A percentile compares a stretch with the other conserved stretches of the same genome.
These are phyloP conservation scores for Hymenotorrendiella dingleyae DNA, from an alignment of 2,329 filamentous ascomycete species.

Conservation along the genomic window DNA sequence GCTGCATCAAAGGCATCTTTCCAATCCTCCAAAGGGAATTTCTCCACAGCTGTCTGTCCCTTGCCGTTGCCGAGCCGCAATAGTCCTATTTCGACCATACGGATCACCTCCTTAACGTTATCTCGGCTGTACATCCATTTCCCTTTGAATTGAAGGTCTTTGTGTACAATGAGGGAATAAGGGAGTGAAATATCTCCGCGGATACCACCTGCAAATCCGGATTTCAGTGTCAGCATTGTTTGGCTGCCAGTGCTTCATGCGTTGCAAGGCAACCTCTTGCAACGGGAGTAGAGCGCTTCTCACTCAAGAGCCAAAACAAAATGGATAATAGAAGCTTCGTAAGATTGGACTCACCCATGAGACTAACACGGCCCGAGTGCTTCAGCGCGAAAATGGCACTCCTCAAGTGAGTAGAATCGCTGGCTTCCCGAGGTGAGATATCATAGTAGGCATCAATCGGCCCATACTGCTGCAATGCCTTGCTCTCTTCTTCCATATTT, in stretches of 20 bases:
- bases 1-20: not conserved
- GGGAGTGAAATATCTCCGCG: constrained; percentile 27
- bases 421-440: constrained; percentile 37
- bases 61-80: too few relatives aligned
- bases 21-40: not conserved
- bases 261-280: too few relatives aligned
- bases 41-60: constrained; percentile 2
- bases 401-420: constrained; percentile 36
- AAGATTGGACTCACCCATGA: too few relatives aligned
- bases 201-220: too few relatives aligned
- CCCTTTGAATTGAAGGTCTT: constrained; percentile 34
- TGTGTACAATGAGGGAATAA: constrained; percentile 26
- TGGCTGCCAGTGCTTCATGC: too few relatives aligned
- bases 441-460: constrained; percentile 40
- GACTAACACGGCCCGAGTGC: constrained; percentile 29
- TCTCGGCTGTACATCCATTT: constrained; percentile 42
- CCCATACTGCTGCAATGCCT: constrained; percentile 21
- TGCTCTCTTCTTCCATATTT: constrained; percentile 27
- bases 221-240: too few relatives aligned
- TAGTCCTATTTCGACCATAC: constrained; percentile 34
- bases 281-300: too few relatives aligned
- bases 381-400: constrained; percentile 28
- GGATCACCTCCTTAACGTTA: constrained; percentile 36
- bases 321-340: too few relatives aligned
- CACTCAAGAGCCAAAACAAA: too few relatives aligned